These are phyloP conservation scores for Tetracentron sinense DNA, from an alignment of 164 flowering plant species.

Conservation along the genomic window DNA sequence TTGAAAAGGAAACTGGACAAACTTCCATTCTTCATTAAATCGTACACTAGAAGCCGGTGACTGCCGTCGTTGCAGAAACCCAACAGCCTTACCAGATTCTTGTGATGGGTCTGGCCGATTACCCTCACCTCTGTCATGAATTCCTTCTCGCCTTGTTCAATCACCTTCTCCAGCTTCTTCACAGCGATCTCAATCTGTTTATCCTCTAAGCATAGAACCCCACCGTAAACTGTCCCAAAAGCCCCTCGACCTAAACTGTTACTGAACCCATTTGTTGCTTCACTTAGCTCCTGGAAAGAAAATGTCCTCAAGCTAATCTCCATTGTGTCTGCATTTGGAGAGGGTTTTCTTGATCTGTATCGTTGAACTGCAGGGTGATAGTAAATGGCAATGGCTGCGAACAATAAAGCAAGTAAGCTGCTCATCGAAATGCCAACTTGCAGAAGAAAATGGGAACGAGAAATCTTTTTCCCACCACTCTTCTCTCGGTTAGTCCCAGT, in stretches of 20 bases:
- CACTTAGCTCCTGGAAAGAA: conserved; percentile 22
- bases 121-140: conserved; percentile 29
- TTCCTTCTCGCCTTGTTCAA: conserved; percentile 24
- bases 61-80: conserved; percentile 19
- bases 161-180: too few relatives aligned
- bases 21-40: conserved; percentile 21
- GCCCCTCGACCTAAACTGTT: conserved; percentile 23
- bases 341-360: background rate
- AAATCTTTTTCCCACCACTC: background rate
- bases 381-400: conserved; percentile 8
- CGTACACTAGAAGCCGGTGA: conserved; percentile 22
- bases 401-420: conserved; percentile 8
- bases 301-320: conserved; percentile 21
- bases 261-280: conserved; percentile 27
- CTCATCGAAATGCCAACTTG: conserved; percentile 5
- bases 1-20: conserved; percentile 20
- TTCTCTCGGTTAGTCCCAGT: background rate
- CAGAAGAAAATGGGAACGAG: background rate
- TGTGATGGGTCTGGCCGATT: conserved; percentile 30
- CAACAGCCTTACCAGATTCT: conserved; percentile 21
- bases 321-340: background rate
- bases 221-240: conserved; percentile 29
- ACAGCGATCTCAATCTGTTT: conserved; percentile 24
- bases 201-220: conserved; percentile 12
- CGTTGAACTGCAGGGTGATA: conserved; percentile 12